phyloP scores from a whole-genome alignment of 2,329 filamentous ascomycete genomes.

The Colletotrichum sansevieriae region DNA sequence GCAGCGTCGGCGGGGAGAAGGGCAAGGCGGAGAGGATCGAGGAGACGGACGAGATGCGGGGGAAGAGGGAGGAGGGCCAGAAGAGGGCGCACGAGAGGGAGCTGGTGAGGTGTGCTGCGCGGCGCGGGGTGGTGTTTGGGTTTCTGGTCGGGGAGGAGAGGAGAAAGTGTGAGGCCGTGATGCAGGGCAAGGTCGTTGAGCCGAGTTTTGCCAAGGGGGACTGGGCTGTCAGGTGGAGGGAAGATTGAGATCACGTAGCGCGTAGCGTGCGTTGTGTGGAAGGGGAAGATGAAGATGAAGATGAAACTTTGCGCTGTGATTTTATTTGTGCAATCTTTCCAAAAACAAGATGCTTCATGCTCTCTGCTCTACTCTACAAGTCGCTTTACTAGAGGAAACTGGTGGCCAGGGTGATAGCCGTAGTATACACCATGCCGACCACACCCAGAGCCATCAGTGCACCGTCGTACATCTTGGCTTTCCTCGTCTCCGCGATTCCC shows the following conservation, averaged over 20 bases:
- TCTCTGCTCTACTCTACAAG: not conserved
- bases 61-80: slow-evolving; percentile 63
- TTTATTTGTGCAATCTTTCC: slow-evolving; percentile 1
- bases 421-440: slow-evolving; percentile 80
- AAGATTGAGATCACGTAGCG: slow-evolving; percentile 44
- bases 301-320: slow-evolving; percentile 12
- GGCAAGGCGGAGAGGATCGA: slow-evolving; percentile 64
- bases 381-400: slow-evolving; percentile 51
- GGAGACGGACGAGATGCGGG: slow-evolving; percentile 64
- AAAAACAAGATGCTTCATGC: not conserved
- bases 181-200: slow-evolving; percentile 70
- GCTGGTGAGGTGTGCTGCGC: slow-evolving; percentile 72
- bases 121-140: slow-evolving; percentile 70
- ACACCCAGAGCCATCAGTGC: slow-evolving; percentile 73
- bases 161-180: slow-evolving; percentile 69
- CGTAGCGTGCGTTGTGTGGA: too few relatives aligned
- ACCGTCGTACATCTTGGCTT: slow-evolving; percentile 70
- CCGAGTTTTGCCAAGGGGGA: slow-evolving; percentile 72
- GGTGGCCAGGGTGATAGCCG: slow-evolving; percentile 67
- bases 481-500: slow-evolving; percentile 70
- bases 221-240: slow-evolving; percentile 70
- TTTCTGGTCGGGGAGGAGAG: slow-evolving; percentile 50
- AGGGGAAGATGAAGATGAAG: too few relatives aligned
- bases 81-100: slow-evolving; percentile 62
- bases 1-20: slow-evolving; percentile 68